Conservation (phyloP, 208 protist species). For the Phytomonas sp. region DNA sequence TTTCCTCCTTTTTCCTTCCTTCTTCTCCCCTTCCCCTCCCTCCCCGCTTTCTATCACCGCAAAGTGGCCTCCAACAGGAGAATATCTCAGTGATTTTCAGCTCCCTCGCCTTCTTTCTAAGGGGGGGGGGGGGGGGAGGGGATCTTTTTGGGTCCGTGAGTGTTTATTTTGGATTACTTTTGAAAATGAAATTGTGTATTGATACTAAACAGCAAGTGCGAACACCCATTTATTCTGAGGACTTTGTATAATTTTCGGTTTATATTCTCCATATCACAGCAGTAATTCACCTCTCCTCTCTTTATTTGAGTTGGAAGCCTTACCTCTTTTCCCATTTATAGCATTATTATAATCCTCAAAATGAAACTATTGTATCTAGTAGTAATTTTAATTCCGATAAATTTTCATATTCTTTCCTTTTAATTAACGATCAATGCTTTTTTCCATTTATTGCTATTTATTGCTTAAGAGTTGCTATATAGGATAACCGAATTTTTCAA, state of each 20-base stretch:
- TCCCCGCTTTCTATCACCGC: not conserved
- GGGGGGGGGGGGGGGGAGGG: too few species aligned
- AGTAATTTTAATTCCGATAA: conserved; percentile 2
- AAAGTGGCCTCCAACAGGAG: not conserved
- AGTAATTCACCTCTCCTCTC: not conserved
- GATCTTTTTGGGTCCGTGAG: not conserved
- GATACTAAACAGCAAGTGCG: not conserved
- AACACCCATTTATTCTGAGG: not conserved
- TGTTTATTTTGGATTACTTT: not conserved
- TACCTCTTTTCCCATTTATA: not conserved
- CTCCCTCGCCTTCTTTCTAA: not conserved
- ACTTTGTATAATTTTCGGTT: not conserved
- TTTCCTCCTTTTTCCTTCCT: not conserved
- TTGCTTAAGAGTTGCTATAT: not conserved
- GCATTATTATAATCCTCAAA: not conserved
- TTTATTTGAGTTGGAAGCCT: not conserved
- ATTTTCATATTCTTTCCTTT: not conserved
- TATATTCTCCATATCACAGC: conserved; percentile 3
- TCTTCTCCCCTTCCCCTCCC: not conserved
- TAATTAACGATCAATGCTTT: not conserved
- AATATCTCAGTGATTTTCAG: not conserved
- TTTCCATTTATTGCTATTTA: not conserved
- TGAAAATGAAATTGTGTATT: not conserved
- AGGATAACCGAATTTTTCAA: not conserved
- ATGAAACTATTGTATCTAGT: not conserved